A percentile compares a stretch with the other conserved stretches of the same genome.
Conservation (phyloP, 1,139 yeast species). For the Diutina sp. region DNA sequence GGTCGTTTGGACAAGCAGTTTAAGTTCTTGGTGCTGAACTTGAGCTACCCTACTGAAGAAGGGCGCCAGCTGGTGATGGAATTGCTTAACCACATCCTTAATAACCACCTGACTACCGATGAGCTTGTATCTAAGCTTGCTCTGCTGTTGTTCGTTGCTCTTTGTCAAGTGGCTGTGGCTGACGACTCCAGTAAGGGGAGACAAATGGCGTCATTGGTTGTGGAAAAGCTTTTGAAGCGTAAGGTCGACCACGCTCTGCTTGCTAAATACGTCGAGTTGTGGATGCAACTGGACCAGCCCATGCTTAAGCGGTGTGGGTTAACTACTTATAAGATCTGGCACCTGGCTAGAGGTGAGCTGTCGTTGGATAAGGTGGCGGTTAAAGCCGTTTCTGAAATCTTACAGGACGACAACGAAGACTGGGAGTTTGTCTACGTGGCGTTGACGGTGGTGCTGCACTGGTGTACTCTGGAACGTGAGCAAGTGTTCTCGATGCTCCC, state of each 20-base stretch:
- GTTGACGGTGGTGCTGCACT: slow-evolving; percentile 38
- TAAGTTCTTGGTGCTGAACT: slow-evolving; percentile 68
- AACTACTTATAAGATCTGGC: slow-evolving; percentile 55
- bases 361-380: slow-evolving; percentile 27
- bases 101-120: slow-evolving; percentile 42
- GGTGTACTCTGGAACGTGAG: slow-evolving; percentile 18
- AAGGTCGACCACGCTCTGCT: slow-evolving; percentile 30
- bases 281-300: slow-evolving; percentile 46
- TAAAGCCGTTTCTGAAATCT: slow-evolving; percentile 21
- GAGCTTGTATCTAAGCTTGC: slow-evolving; percentile 52
- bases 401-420: slow-evolving; percentile 19
- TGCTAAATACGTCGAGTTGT: slow-evolving; percentile 47
- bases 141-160: slow-evolving; percentile 68
- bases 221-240: slow-evolving; percentile 37
- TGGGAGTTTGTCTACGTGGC: slow-evolving; percentile 77
- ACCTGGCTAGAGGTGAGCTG: slow-evolving; percentile 28
- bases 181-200: slow-evolving; percentile 78
- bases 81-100: slow-evolving; percentile 55
- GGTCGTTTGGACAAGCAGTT: slow-evolving; percentile 78
- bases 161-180: slow-evolving; percentile 64
- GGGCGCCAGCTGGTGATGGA: slow-evolving; percentile 94
- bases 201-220: slow-evolving; percentile 64
- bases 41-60: slow-evolving; percentile 72
- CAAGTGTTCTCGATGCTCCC: slow-evolving; percentile 13
- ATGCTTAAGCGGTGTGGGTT: slow-evolving; percentile 67